These are phyloP conservation scores for Piloderma croceum DNA, from an alignment of 768 basidiomycete species.

Conservation along the genomic window DNA sequence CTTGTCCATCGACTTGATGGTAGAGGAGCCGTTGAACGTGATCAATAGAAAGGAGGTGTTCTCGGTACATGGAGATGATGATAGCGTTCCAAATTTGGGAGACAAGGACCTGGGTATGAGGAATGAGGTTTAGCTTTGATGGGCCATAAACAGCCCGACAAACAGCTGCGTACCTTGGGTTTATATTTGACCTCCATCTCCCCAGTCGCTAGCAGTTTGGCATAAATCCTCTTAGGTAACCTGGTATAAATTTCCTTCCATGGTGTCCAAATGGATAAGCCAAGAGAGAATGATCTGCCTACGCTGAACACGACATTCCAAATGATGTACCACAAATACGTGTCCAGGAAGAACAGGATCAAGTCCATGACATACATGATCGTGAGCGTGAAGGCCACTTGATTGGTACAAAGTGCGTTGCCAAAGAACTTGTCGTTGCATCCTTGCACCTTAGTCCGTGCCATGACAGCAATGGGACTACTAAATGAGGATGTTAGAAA, in stretches of 20 bases:
- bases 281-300: constrained; percentile 83
- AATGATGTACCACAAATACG: constrained; percentile 99
- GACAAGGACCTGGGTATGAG: constrained; percentile 63
- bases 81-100: constrained; percentile 99
- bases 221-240: constrained; percentile 95
- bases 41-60: constrained; percentile 95
- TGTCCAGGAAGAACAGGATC: constrained; percentile 97
- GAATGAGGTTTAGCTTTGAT: background rate
- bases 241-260: constrained; percentile 98
- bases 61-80: constrained; percentile 99
- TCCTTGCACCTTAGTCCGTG: constrained; percentile 85
- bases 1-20: constrained; percentile 89
- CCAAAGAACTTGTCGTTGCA: constrained; percentile 87
- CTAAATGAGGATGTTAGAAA: constrained; percentile 97
- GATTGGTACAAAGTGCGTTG: constrained; percentile 75
- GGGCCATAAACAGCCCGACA: background rate
- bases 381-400: constrained; percentile 88
- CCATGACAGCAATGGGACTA: constrained; percentile 94
- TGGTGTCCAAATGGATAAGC: constrained; percentile 97
- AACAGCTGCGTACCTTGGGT: constrained; percentile 63
- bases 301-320: constrained; percentile 96
- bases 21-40: constrained; percentile 97
- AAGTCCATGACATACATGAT: constrained; percentile 99
- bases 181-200: constrained; percentile 99
- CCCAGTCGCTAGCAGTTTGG: constrained; percentile 89